Evolutionary conservation across 768 basidiomycete genomes (phyloP), one percentile per base, ranked within the genome.

Genomic region (Wakefieldia striispora): DNA sequence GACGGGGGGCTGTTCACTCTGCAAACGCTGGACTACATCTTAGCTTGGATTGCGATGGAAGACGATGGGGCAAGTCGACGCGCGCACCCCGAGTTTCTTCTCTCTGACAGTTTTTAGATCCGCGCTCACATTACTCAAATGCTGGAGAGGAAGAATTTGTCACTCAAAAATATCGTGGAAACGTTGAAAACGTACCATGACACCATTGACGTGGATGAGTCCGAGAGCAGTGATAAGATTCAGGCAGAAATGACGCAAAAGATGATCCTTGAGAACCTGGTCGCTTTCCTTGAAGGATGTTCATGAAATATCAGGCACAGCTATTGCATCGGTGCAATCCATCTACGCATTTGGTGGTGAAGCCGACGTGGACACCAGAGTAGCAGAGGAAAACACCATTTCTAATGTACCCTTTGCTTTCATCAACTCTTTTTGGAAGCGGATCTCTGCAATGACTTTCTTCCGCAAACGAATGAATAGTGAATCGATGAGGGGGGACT

Each of bases 41-140:
- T 97, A 34, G 93, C 89, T 6, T 99, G 97, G 97, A 70, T 97
- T 23, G 79, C 83, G 47, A 95, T 97, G 94, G 97, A 99, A 70
- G 95, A 98, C 59, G 95, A 98, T 59, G 97, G 95, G 33, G 97
- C 97, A 72, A 48, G 89, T 52, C 16, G 17, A 21, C 29, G 7
- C 27, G 9, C 36, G 13, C n/a, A n/a, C n/a, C 19, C 19, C 6
- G 11, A 24, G 23, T 19, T 31, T 34, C 36, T 38, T 33, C 39
- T 33, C 39, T 17, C 55, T 60, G 26, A 67, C 33, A 10, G n/a
- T 29, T 59, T 23, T 12, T 27, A 98, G 95, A 83, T 94, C 44
- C 86, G 83, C 41, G 71, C 72, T 11, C 95, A 98, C 68, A 73
- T 84, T 7, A 65, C 76, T 45, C 80, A 83, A 59, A 87, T 98